phyloP scores from a whole-genome alignment of 192 early-diverging fungal species.

The Entomortierella lignicola region DNA sequence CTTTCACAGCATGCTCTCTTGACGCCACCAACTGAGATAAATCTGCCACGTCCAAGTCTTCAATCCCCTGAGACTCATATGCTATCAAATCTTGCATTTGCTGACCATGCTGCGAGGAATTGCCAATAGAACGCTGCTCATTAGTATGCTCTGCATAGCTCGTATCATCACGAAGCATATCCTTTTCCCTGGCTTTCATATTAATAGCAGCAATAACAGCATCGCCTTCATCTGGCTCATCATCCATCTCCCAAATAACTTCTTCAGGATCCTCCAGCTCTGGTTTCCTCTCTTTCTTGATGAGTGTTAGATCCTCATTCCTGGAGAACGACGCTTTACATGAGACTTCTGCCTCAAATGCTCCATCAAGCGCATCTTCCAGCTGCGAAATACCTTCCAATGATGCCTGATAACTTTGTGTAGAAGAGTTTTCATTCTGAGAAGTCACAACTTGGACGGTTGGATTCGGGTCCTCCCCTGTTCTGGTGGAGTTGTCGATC shows the following conservation, averaged over 20 bases:
- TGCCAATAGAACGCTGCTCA: not conserved
- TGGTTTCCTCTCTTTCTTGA: not conserved
- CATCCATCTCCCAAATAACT: constrained; percentile 36
- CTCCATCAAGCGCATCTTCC: not conserved
- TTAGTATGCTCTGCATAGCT: not conserved
- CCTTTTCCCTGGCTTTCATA: not conserved
- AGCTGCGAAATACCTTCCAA: constrained; percentile 3
- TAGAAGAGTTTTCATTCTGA: no score
- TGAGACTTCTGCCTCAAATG: not conserved
- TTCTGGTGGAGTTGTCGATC: no score
- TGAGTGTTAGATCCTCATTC: not conserved
- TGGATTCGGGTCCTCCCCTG: no score
- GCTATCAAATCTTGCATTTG: not conserved
- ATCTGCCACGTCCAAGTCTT: constrained; percentile 28
- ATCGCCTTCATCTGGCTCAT: constrained; percentile 8
- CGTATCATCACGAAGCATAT: not conserved
- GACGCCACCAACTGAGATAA: constrained; percentile 15
- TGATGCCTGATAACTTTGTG: not conserved
- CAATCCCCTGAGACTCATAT: constrained; percentile 24
- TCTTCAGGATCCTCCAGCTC: not conserved
- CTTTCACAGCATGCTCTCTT: not conserved
- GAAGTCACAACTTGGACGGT: no score
- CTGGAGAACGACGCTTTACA: not conserved
- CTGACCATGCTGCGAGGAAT: not conserved
- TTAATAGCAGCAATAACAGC: not conserved